phyloP scores from a whole-genome alignment of 1,139 yeast species.

The Tardiomyces depauwii region DNA sequence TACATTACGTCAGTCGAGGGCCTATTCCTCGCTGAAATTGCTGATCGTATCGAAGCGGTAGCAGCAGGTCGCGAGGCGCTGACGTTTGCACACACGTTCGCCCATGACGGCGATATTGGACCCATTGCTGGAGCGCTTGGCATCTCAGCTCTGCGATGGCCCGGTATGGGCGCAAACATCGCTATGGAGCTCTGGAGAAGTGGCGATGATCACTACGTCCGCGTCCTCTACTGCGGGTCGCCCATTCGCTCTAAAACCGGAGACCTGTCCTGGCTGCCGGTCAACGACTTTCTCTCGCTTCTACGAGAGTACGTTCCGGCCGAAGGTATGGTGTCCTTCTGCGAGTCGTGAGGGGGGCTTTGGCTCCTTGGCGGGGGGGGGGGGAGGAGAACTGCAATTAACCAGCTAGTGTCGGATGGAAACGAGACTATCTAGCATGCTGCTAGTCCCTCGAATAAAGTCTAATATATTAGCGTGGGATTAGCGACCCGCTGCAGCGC shows the following conservation, averaged over 20 bases:
- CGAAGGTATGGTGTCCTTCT: slow-evolving; percentile 2
- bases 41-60: slow-evolving; percentile 6
- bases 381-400: too few species aligned
- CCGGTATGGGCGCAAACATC: slow-evolving; percentile 34
- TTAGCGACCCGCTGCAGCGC: too few species aligned
- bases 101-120: slow-evolving; percentile 32
- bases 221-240: slow-evolving; percentile 28
- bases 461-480: too few species aligned
- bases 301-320: slow-evolving; percentile 10
- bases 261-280: slow-evolving; percentile 1
- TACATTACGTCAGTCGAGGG: slow-evolving; percentile 26
- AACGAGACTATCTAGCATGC: too few species aligned
- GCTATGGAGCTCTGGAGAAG: slow-evolving; percentile 28
- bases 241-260: slow-evolving; percentile 9
- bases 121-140: slow-evolving; percentile 28
- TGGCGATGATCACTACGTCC: slow-evolving; percentile 15
- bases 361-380: too few species aligned
- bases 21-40: slow-evolving; percentile 26
- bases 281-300: slow-evolving; percentile 6
- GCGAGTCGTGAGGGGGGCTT: not conserved
- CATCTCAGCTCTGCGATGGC: slow-evolving; percentile 29
- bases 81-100: slow-evolving; percentile 29
- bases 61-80: slow-evolving; percentile 5
- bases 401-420: too few species aligned
- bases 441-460: too few species aligned